Evolutionary conservation across 495 filamentous ascomycete species (phyloP).

Genomic region (Podospora tetraspora): DNA sequence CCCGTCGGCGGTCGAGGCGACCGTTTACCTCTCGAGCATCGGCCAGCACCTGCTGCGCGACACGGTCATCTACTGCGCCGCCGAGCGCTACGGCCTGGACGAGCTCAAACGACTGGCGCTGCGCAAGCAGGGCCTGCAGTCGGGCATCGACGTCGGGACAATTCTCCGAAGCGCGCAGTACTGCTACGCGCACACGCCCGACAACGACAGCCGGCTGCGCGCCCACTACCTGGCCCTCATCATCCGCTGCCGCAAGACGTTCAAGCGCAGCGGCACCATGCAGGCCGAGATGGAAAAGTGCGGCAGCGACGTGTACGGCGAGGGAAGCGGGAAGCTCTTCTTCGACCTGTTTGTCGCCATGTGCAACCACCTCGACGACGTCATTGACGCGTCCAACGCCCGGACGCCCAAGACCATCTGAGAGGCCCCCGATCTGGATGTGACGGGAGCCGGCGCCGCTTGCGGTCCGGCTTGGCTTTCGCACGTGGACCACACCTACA

Average conservation of each 20-base stretch:
- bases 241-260: constrained; percentile 86
- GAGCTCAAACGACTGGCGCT: constrained; percentile 83
- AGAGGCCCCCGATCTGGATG: constrained; percentile 15
- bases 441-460: not conserved
- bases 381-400: constrained; percentile 58
- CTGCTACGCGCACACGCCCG: constrained; percentile 89
- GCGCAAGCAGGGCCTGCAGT: constrained; percentile 86
- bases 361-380: constrained; percentile 94
- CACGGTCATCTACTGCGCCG: constrained; percentile 87
- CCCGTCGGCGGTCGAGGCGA: constrained; percentile 60
- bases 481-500: constrained; percentile 16
- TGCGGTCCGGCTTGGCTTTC: constrained; percentile 9
- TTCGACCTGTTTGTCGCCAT: constrained; percentile 96
- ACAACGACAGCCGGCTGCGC: constrained; percentile 82
- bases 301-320: constrained; percentile 36
- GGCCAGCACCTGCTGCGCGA: constrained; percentile 73
- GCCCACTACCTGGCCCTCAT: constrained; percentile 93
- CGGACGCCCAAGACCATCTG: constrained; percentile 48
- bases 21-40: constrained; percentile 60
- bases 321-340: constrained; percentile 78
- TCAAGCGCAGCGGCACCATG: constrained; percentile 95
- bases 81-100: constrained; percentile 77
- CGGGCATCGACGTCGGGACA: constrained; percentile 75
- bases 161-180: constrained; percentile 87
- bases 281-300: constrained; percentile 89